Percentiles rank a stretch among this genome's conserved stretches.
phyloP scores from a whole-genome alignment of 345 rosid genomes.

The Salix brachista region DNA sequence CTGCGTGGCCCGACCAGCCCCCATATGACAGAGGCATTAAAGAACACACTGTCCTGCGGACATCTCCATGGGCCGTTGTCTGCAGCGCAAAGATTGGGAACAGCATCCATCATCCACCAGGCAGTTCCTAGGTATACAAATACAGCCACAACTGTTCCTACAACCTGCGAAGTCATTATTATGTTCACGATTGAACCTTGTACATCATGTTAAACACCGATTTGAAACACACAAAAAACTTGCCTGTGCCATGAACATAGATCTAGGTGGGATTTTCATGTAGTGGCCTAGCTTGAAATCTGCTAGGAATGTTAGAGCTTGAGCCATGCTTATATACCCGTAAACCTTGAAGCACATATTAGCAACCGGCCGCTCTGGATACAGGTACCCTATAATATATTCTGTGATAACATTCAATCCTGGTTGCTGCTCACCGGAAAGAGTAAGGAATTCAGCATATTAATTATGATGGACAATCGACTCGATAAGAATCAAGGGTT shows the following conservation, averaged over 20 bases:
- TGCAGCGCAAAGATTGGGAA: constrained; percentile 67
- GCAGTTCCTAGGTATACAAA: constrained; percentile 55
- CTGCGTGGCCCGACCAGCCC: constrained; percentile 83
- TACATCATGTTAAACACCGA: no score
- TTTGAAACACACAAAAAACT: background rate
- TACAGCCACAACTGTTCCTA: constrained; percentile 59
- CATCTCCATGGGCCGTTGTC: constrained; percentile 68
- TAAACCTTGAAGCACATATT: constrained; percentile 94
- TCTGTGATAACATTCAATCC: constrained; percentile 81
- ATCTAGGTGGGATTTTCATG: constrained; percentile 88
- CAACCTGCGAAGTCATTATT: constrained; percentile 37
- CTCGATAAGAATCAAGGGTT: background rate
- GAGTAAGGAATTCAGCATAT: background rate
- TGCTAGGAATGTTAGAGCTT: constrained; percentile 58
- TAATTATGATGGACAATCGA: no score
- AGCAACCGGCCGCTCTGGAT: constrained; percentile 84
- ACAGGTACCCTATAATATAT: constrained; percentile 67
- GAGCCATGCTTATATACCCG: constrained; percentile 81
- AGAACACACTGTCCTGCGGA: constrained; percentile 67
- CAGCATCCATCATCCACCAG: constrained; percentile 72
- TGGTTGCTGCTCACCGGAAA: constrained; percentile 34
- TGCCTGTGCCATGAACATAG: constrained; percentile 85
- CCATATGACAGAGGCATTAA: constrained; percentile 81
- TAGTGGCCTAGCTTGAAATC: constrained; percentile 90
- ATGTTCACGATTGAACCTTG: constrained; percentile 1